Conservation (phyloP, 371 early-diverging fungal genomes). For the Lichtheimia ornata region DNA sequence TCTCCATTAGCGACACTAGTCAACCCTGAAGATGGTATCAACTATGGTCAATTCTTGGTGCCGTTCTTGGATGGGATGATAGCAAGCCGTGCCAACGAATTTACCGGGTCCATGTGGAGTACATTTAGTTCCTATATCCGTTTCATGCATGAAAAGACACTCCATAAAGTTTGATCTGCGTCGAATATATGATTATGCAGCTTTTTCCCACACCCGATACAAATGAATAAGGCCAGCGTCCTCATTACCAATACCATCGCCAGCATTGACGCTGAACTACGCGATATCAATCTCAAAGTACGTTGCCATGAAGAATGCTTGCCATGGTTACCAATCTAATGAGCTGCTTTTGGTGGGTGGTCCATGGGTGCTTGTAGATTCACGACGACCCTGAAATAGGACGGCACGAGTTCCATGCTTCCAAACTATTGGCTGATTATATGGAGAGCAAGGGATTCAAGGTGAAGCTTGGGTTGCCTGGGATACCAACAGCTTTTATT, state of each 20-base stretch:
- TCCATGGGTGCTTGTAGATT: slow-evolving; percentile 38
- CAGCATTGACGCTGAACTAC: slow-evolving; percentile 43
- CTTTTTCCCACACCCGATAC: no score
- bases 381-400: slow-evolving; percentile 65
- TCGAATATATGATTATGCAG: no score
- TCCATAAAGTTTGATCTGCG: no score
- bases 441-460: slow-evolving; percentile 57
- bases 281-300: slow-evolving; percentile 59
- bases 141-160: slow-evolving; percentile 18
- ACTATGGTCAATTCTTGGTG: slow-evolving; percentile 35
- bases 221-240: no score
- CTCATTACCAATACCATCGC: slow-evolving; percentile 40
- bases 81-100: slow-evolving; percentile 35
- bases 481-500: slow-evolving; percentile 62
- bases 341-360: no score
- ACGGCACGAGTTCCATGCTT: slow-evolving; percentile 60
- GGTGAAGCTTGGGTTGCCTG: slow-evolving; percentile 56
- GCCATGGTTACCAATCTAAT: no score
- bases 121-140: slow-evolving; percentile 33
- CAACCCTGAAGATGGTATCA: slow-evolving; percentile 35
- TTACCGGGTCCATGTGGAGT: slow-evolving; percentile 35
- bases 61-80: slow-evolving; percentile 48
- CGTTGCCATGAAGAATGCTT: not conserved
- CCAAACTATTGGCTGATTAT: slow-evolving; percentile 54
- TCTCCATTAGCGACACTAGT: slow-evolving; percentile 32